Conservation (phyloP, 2,329 filamentous ascomycete genomes). For the Colletotrichum spaethianum region DNA sequence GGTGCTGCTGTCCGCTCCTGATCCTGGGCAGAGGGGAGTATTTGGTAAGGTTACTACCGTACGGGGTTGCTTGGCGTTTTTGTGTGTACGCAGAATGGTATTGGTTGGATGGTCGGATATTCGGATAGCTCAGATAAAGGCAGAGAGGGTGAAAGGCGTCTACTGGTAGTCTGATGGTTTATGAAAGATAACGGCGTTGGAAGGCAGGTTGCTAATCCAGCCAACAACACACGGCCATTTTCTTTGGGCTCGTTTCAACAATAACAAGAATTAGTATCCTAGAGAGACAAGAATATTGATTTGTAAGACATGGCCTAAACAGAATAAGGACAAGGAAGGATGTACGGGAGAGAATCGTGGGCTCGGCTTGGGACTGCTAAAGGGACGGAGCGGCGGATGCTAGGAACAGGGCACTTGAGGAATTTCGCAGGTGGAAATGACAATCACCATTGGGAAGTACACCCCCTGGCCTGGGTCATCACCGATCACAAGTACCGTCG, state of each 20-base stretch:
- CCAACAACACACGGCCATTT: conserved; percentile 10
- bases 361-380: conserved; percentile 1
- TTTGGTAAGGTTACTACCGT: background rate
- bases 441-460: conserved; percentile 23
- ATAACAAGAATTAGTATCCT: background rate
- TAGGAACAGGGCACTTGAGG: conserved; percentile 40
- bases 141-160: background rate
- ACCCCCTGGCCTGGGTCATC: background rate
- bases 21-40: background rate
- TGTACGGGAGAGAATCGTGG: background rate
- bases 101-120: conserved; percentile 12
- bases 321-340: conserved; percentile 4
- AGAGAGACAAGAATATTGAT: conserved; percentile 14
- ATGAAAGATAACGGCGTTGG: conserved; percentile 18
- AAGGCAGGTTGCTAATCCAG: background rate
- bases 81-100: background rate
- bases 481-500: background rate
- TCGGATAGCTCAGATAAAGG: conserved; percentile 11
- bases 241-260: conserved; percentile 1
- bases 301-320: conserved; percentile 24
- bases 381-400: conserved; percentile 30
- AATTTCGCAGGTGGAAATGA: conserved; percentile 37
- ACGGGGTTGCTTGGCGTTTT: background rate
- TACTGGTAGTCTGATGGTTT: background rate
- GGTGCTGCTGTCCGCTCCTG: conserved; percentile 1